These are phyloP conservation scores for Aristolochia contorta DNA, from an alignment of 164 flowering plant species.

Conservation along the genomic window DNA sequence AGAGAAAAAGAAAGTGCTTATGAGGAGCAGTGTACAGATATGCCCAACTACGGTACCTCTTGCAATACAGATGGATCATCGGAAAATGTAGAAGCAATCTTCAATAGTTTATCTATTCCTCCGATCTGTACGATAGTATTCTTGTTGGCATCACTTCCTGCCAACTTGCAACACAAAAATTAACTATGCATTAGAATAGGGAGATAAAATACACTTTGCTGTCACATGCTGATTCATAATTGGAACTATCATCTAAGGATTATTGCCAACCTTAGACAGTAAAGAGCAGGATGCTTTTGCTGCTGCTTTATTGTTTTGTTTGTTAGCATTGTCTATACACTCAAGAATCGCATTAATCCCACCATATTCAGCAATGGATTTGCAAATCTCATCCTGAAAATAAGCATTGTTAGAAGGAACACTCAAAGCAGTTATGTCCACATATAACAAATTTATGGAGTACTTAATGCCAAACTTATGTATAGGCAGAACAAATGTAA, in stretches of 20 bases:
- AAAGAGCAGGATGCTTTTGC: conserved; percentile 81
- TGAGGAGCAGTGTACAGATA: too few relatives aligned
- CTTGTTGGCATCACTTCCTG: conserved; percentile 90
- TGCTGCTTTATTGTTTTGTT: conserved; percentile 49
- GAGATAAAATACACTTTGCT: conserved; percentile 2
- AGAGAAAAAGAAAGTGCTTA: not conserved
- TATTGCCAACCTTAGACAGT: conserved; percentile 53
- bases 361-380: conserved; percentile 68
- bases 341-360: conserved; percentile 75
- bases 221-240: not conserved
- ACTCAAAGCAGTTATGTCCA: too few relatives aligned
- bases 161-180: conserved; percentile 44
- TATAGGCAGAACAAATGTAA: too few relatives aligned
- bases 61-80: conserved; percentile 81
- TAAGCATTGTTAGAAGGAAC: too few relatives aligned
- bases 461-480: too few relatives aligned
- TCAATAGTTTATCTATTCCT: conserved; percentile 63
- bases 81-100: conserved; percentile 56
- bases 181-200: not conserved
- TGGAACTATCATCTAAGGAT: not conserved
- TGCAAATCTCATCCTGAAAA: conserved; percentile 89
- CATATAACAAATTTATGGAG: too few relatives aligned
- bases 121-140: conserved; percentile 57
- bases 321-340: conserved; percentile 74
- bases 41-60: conserved; percentile 45